phyloP scores from a whole-genome alignment of 257 asterid genomes.

The Primulina tabacum region DNA sequence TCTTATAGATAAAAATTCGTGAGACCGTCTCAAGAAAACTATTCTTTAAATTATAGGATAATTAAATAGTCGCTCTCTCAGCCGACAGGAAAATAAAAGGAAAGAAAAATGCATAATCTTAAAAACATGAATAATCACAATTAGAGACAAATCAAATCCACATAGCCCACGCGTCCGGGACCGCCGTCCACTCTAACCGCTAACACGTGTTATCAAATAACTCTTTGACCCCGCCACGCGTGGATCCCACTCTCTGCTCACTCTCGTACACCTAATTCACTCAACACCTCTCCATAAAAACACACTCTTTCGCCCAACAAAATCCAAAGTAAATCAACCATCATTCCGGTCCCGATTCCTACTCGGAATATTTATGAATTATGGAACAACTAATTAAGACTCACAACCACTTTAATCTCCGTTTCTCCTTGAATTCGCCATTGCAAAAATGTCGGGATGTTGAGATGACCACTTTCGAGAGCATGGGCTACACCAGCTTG shows the following conservation, averaged over 20 bases:
- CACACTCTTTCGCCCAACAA: constrained; percentile 3
- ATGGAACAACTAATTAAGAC: constrained; percentile 22
- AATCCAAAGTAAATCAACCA: neutral
- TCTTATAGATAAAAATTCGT: too few species aligned
- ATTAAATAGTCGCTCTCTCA: too few species aligned
- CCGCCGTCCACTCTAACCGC: constrained; percentile 1
- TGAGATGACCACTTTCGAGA: constrained; percentile 37
- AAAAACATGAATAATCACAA: neutral
- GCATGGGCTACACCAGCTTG: constrained; percentile 53
- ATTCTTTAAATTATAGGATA: too few species aligned
- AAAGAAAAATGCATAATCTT: constrained; percentile 5
- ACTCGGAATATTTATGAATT: neutral
- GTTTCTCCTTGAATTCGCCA: constrained; percentile 18
- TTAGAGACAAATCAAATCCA: neutral
- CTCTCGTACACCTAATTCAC: constrained; percentile 36
- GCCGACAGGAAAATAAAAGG: too few species aligned
- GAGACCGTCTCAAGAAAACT: too few species aligned
- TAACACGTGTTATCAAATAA: constrained; percentile 32
- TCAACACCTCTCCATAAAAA: neutral
- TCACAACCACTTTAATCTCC: constrained; percentile 8
- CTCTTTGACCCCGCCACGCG: constrained; percentile 26
- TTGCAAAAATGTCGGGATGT: constrained; percentile 18
- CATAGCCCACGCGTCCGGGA: constrained; percentile 23
- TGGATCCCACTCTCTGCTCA: constrained; percentile 42
- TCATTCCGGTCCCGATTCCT: neutral